phyloP scores from a whole-genome alignment of 2,329 filamentous ascomycete species.

The Sodiomyces alkalinus region DNA sequence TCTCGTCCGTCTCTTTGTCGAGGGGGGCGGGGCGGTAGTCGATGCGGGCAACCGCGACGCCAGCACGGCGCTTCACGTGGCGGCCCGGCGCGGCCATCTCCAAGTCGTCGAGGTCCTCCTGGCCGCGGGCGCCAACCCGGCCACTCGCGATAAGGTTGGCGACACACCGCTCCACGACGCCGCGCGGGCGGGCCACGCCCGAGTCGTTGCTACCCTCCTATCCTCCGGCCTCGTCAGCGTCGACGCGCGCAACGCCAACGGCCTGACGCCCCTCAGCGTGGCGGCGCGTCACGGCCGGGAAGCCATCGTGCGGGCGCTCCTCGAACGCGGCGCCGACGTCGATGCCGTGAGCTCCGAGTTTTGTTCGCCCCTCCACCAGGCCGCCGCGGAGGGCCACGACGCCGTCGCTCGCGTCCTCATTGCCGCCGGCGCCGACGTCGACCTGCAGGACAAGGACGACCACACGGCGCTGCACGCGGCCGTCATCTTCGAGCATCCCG shows the following conservation, averaged over 20 bases:
- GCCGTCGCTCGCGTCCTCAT: slow-evolving; percentile 6
- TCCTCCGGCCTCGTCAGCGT: slow-evolving; percentile 7
- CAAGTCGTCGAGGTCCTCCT: slow-evolving; percentile 2
- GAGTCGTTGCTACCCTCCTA: slow-evolving; percentile 6
- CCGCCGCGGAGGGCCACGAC: slow-evolving; percentile 8
- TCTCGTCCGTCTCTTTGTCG: slow-evolving; percentile 5
- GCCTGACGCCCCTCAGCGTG: slow-evolving; percentile 7
- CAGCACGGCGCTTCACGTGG: slow-evolving; percentile 7
- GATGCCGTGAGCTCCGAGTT: slow-evolving; percentile 7
- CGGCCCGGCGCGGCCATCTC: slow-evolving; percentile 3
- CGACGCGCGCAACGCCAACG: slow-evolving; percentile 7
- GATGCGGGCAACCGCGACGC: slow-evolving; percentile 6
- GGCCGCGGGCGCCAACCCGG: slow-evolving; percentile 6
- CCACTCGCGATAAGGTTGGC: slow-evolving; percentile 7
- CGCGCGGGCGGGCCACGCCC: slow-evolving; percentile 5
- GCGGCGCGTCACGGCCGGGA: slow-evolving; percentile 8
- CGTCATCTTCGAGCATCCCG: slow-evolving; percentile 9
- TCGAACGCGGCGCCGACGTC: slow-evolving; percentile 9
- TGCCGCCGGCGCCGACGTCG: slow-evolving; percentile 8
- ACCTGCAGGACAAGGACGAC: slow-evolving; percentile 7
- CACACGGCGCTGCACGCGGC: slow-evolving; percentile 8
- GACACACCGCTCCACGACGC: slow-evolving; percentile 9
- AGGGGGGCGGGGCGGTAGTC: slow-evolving; percentile 4
- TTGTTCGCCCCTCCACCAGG: slow-evolving; percentile 9
- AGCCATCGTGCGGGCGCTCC: slow-evolving; percentile 7